Evolutionary conservation across 176 grass and related monocot species (phyloP), one percentile per base, ranked within the genome.

Genomic region (Phoenix dactylifera): DNA sequence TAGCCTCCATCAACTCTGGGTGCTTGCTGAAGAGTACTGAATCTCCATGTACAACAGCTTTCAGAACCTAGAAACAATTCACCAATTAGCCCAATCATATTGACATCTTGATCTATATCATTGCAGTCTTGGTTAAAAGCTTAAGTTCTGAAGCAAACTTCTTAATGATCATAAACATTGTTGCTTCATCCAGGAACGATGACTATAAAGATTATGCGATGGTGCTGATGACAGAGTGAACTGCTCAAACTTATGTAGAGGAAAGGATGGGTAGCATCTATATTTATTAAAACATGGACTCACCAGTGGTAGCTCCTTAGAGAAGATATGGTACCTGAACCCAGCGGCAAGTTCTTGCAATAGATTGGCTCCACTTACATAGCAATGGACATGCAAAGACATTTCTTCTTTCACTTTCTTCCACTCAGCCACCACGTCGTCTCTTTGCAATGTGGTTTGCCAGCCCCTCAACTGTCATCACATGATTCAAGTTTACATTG

Each of bases 371-470:
- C 91, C 91, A 70, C 86, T 96, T 20, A 96, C 91, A 71, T 67
- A 90, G 74, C 91, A 96, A 61, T 96, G 91, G n/a, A 96, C 86
- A 72, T 96, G 86, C 72, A 90, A 77, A 26, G 91, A 75, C 64
- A 77, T 85, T 54, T 82, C 83, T 14, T 72, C 73, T 15, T 64
- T 64, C 59, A 82, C 32, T 55, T 85, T 70, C 83, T 96, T 96
- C 91, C 91, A 90, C 72, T 96, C 91, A 6, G 86, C 91, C 32
- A 85, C 73, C 1, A 90, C 86, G 75, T 88, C 92, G 66, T 96
- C 86, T 49, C 72, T 74, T 60, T 83, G 69, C 67, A 89, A 63
- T 28, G 76, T 89, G 15, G 77, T 69, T 77, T 80, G 71, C 85
- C 89, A 81, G 59, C 66, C 70, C 30, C 73, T 66, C 15, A 84